These are phyloP conservation scores for Plasmodium vinckei DNA, from an alignment of 169 alveolate genomes.

Conservation along the genomic window DNA sequence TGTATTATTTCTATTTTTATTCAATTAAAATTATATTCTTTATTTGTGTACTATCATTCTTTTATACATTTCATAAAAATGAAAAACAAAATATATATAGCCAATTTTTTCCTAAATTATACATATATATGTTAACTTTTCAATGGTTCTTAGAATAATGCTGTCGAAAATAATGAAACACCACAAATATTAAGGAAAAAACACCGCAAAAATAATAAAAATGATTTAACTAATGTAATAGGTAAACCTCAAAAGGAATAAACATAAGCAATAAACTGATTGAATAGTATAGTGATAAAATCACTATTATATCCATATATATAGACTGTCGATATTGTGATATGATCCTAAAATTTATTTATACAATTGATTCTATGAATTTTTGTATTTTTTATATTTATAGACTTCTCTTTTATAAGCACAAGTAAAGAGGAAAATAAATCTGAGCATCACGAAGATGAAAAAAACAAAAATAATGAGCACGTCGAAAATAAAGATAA, in stretches of 20 bases:
- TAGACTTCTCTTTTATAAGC: slow-evolving; percentile 50
- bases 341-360: neutral
- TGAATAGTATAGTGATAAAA: slow-evolving; percentile 2
- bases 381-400: neutral
- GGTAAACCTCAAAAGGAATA: slow-evolving; percentile 31
- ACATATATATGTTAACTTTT: neutral
- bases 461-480: slow-evolving; percentile 9
- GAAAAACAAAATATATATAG: neutral
- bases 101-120: too few relatives aligned
- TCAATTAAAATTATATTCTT: neutral
- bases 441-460: slow-evolving; percentile 9
- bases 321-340: too few relatives aligned
- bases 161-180: slow-evolving; percentile 14
- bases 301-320: neutral
- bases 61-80: neutral
- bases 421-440: slow-evolving; percentile 16
- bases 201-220: slow-evolving; percentile 21
- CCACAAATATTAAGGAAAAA: slow-evolving; percentile 28
- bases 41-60: neutral
- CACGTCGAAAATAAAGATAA: slow-evolving; percentile 8
- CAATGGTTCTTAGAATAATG: slow-evolving; percentile 23
- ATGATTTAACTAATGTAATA: slow-evolving; percentile 15
- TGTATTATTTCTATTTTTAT: neutral
- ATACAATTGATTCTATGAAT: neutral
- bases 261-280: neutral